Percentiles rank a stretch among this genome's conserved stretches.
These are phyloP conservation scores for Penicillium soppii DNA, from an alignment of 495 filamentous ascomycete species.

Conservation along the genomic window DNA sequence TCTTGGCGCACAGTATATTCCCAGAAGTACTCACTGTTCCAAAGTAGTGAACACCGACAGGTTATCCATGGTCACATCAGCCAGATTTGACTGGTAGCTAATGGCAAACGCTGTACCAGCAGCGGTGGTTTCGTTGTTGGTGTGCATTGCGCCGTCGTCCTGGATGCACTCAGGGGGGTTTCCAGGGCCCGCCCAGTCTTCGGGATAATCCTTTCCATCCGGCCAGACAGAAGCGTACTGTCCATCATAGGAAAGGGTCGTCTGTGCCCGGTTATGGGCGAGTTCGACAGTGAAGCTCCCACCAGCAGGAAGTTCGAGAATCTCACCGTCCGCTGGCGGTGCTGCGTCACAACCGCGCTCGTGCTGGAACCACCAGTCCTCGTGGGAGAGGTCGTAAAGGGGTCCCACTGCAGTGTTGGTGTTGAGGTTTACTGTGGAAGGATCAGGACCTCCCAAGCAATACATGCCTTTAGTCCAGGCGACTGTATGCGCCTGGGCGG, in stretches of 20 bases:
- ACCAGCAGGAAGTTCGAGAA: conserved; percentile 52
- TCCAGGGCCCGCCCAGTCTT: conserved; percentile 42
- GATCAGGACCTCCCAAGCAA: conserved; percentile 33
- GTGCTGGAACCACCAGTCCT: conserved; percentile 54
- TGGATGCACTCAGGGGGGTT: conserved; percentile 28
- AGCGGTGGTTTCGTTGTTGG: conserved; percentile 40
- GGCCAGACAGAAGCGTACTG: conserved; percentile 41
- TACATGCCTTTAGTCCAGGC: conserved; percentile 52
- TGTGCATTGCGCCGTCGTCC: conserved; percentile 46
- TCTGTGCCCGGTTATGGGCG: conserved; percentile 50
- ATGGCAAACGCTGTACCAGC: conserved; percentile 56
- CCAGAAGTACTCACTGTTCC: conserved; percentile 30
- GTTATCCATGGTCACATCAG: conserved; percentile 50
- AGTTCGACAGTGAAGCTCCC: conserved; percentile 52
- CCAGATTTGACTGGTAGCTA: conserved; percentile 47
- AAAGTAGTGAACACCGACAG: conserved; percentile 51
- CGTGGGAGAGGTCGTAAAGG: conserved; percentile 39
- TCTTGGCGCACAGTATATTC: not conserved
- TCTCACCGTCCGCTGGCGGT: conserved; percentile 40
- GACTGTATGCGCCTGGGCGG: conserved; percentile 42
- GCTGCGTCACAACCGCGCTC: conserved; percentile 45
- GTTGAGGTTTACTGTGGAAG: conserved; percentile 35
- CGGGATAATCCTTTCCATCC: conserved; percentile 46
- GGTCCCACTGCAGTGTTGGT: conserved; percentile 44
- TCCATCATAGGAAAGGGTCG: conserved; percentile 48